Evolutionary conservation across 1,284 basidiomycete species (phyloP).

Genomic region (Rugosomyces carneus): DNA sequence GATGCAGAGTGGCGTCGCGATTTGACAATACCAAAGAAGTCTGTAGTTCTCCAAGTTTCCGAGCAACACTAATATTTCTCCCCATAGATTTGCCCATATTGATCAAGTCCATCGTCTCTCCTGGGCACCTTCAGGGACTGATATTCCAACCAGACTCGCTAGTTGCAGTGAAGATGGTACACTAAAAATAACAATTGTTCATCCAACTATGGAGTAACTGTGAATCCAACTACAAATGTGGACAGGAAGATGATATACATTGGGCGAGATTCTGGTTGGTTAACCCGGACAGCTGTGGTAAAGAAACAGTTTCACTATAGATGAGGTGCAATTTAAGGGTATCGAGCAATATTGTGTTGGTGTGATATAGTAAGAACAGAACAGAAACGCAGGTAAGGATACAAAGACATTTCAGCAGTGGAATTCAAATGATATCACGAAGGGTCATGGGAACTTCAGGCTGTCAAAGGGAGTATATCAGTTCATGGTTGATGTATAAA

Average conservation of each 20-base stretch:
- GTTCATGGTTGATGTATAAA: neutral
- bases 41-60: conserved; percentile 2
- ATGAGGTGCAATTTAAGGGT: conserved; percentile 48
- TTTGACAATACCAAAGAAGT: conserved; percentile 44
- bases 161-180: conserved; percentile 75
- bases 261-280: conserved; percentile 37
- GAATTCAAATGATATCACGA: conserved; percentile 73
- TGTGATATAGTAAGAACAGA: conserved; percentile 28
- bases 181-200: conserved; percentile 62
- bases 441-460: conserved; percentile 84
- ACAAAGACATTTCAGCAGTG: conserved; percentile 53
- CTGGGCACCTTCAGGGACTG: conserved; percentile 47
- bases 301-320: conserved; percentile 54
- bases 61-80: neutral
- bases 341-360: conserved; percentile 45
- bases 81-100: conserved; percentile 52
- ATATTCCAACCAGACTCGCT: conserved; percentile 31
- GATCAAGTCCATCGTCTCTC: conserved; percentile 64
- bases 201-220: conserved; percentile 36
- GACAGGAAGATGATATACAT: conserved; percentile 62
- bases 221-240: conserved; percentile 23
- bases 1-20: conserved; percentile 44
- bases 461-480: conserved; percentile 37
- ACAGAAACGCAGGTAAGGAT: conserved; percentile 50
- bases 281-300: conserved; percentile 50